These are phyloP conservation scores for Quercus rubra DNA, from an alignment of 306 rosid genomes.

Conservation along the genomic window DNA sequence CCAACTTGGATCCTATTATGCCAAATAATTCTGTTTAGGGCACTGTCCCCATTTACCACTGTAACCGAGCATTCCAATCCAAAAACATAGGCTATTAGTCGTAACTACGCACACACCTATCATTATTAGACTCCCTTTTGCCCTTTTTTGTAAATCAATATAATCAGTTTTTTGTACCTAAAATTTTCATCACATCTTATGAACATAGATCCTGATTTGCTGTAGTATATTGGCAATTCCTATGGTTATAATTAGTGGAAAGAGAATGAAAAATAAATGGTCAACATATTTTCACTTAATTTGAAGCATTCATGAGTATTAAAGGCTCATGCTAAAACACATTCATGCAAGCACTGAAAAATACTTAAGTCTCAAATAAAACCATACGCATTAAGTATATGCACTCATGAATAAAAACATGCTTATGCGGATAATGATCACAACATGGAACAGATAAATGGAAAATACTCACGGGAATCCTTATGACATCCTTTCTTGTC, in stretches of 20 bases:
- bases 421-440: neutral
- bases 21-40: neutral
- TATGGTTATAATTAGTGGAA: neutral
- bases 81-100: neutral
- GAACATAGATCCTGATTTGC: neutral
- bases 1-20: neutral
- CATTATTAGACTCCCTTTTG: neutral
- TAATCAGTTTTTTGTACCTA: neutral
- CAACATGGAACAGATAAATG: neutral
- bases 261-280: too few species aligned
- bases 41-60: neutral
- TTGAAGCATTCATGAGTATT: neutral
- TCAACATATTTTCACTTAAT: neutral
- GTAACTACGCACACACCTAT: neutral
- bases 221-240: neutral
- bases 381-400: neutral
- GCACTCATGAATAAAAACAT: neutral
- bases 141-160: neutral
- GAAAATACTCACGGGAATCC: constrained; percentile 44
- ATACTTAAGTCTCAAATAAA: neutral
- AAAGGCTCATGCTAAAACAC: neutral
- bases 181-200: neutral
- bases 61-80: neutral
- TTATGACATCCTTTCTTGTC: constrained; percentile 42
- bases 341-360: neutral